Evolutionary conservation across 2,329 filamentous ascomycete species (phyloP), one percentile per base, ranked within the genome.

Genomic region (Alternaria incomplexa): DNA sequence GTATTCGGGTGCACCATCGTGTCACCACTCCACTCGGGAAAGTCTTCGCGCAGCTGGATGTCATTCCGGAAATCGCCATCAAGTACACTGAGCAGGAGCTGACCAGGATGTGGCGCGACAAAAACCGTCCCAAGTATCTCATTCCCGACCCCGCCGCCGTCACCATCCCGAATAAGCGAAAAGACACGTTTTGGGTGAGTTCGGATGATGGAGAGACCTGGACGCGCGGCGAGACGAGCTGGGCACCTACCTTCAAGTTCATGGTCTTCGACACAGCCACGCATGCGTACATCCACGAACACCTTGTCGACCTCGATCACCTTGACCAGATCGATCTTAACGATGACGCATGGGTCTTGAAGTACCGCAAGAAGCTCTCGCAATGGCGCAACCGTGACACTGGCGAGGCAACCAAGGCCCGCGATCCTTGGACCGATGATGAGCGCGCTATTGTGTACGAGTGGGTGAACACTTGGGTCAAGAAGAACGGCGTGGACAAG

Each of bases 251-350:
- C 6, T 40, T 58, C 25, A 26, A 45, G 13, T 58, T 58, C 15
- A 53, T 53, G 23, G 56, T 58, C 17, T 53, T 58, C 17, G 56
- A 53, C 10, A 30, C 45, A 48, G 25, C 43, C 13, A 58, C 47
- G 1, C 6, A 58, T 3, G 56, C 56, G 3, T 58, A 58, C 17
- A 53, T 46, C 12, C 11, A 46, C 11, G 13, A 53, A 11, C 26
- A 46, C 13, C 6, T 32, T 20, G 17, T 58, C 3, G 6, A 28
- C 4, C 17, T 22, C 3, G 13, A 43, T 3, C 22, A 28, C 1
- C 12, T 50, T 22, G 45, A 57, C n/a, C n/a, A 23, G 8, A 57
- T 50, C 11, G 15, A 57, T 9, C 55, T 57, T 1, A 57, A 57
- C 22, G 23, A 57, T 9, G 30, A 57, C 4, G 8, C 13, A 1